Base-by-base conservation (phyloP, 2,329 filamentous ascomycete genomes). In the Dactylellina parvicollis region DNA sequence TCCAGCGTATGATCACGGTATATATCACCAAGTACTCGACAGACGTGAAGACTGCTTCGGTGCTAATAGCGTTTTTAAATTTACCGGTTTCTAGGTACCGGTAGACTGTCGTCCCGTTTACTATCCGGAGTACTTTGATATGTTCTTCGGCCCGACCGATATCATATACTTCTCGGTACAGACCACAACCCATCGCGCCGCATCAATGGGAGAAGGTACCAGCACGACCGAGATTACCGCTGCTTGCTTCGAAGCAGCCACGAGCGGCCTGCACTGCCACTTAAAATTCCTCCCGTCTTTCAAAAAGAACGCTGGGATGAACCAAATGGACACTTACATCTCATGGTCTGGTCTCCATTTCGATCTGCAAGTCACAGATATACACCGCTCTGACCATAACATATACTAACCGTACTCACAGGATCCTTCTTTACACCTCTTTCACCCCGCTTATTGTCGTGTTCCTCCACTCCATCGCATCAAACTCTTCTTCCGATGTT, bases 401-500 rank as follows among this genome's bases (percentile, higher is more conserved):
- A n/a, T 12, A 8, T 18, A 8, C 3, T 34, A 20, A 26, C 38
- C 46, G 5, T 40, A 12, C 2, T 28, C 2, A 12, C 16, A 73
- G 69, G 69, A 52, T 73, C 24, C 44, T 73, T 1, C 18, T 73
- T n/a, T 73, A 73, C 26, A 73, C 69, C 34, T 73, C 69, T 18
- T 73, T 73, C 28, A 73, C 69, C n/a, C 69, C 69, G 14, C 49
- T 73, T 14, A 73, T 73, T 20, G 69, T 73, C 10, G 69, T 73
- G 14, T 73, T 73, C 26, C 26, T 73, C 3, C 69, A 73, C 36
- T 65, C 46, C 10, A 60, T 73, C 18, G 69, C 69, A 10, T 73
- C 69, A 30, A 66, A 73, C 18, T 57, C 55, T 16, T 32, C 40
- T 1, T 60, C 54, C 10, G 69, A 73, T 22, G 69, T 73, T 3